A percentile compares a stretch with the other conserved stretches of the same genome.
These are phyloP conservation scores for Neoarthrinium moseri DNA, from an alignment of 2,329 filamentous ascomycete species.

Conservation along the genomic window DNA sequence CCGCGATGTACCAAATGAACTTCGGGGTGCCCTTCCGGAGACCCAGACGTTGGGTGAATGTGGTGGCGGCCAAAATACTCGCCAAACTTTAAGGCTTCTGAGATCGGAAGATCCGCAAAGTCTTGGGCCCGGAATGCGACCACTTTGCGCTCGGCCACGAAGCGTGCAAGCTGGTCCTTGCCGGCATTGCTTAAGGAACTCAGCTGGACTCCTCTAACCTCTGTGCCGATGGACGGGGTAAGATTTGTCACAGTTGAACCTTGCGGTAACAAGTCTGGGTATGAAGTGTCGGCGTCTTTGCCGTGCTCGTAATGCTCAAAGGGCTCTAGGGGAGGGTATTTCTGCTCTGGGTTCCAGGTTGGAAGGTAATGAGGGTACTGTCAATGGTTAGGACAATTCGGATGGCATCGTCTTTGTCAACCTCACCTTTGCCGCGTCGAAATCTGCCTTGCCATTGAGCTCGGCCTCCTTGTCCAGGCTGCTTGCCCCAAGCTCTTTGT, in stretches of 20 bases:
- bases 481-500: conserved; percentile 24
- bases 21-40: conserved; percentile 70
- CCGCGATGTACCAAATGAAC: conserved; percentile 77
- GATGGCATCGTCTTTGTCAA: neutral
- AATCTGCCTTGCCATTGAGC: conserved; percentile 23
- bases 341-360: conserved; percentile 64
- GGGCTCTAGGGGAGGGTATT: conserved; percentile 63
- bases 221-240: conserved; percentile 72
- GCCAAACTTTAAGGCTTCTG: conserved; percentile 66
- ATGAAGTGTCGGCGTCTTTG: conserved; percentile 68
- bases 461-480: conserved; percentile 26
- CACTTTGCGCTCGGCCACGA: conserved; percentile 75
- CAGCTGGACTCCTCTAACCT: conserved; percentile 70
- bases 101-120: conserved; percentile 67
- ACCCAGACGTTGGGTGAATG: conserved; percentile 77
- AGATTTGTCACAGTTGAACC: conserved; percentile 56
- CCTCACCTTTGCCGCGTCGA: conserved; percentile 23
- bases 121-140: conserved; percentile 78
- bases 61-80: conserved; percentile 79
- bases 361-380: conserved; percentile 73
- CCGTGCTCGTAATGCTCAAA: conserved; percentile 77
- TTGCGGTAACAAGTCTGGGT: conserved; percentile 64
- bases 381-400: conserved; percentile 22
- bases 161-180: conserved; percentile 74
- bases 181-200: conserved; percentile 65